These are phyloP conservation scores for Herpotrichia juniperi DNA, from an alignment of 2,329 filamentous ascomycete species.

Conservation along the genomic window DNA sequence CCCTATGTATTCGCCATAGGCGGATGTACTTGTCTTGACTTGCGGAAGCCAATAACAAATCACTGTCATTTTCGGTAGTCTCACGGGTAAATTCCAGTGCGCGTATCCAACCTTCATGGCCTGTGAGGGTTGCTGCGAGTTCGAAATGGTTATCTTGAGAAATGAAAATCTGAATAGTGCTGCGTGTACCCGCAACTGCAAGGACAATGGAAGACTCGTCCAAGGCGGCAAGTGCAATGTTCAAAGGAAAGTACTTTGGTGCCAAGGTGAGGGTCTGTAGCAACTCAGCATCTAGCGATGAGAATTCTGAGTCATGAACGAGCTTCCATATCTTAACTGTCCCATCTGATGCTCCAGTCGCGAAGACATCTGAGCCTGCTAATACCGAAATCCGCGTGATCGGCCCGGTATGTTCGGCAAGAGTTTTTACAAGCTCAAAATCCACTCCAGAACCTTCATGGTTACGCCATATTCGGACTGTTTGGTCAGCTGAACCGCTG, in stretches of 20 bases:
- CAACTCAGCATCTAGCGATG: conserved; percentile 29
- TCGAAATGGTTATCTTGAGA: conserved; percentile 65
- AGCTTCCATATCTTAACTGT: conserved; percentile 73
- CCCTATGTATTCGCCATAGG: conserved; percentile 83
- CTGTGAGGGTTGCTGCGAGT: conserved; percentile 77
- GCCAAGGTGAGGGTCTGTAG: conserved; percentile 68
- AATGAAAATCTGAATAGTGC: conserved; percentile 80
- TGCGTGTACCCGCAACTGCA: conserved; percentile 84
- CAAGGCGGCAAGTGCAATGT: conserved; percentile 71
- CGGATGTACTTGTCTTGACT: conserved; percentile 98
- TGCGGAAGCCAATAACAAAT: conserved; percentile 85
- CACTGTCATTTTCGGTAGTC: conserved; percentile 59
- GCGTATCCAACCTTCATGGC: conserved; percentile 94
- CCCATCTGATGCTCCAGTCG: conserved; percentile 68
- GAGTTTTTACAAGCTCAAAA: conserved; percentile 55
- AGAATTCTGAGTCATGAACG: conserved; percentile 37
- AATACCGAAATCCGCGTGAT: conserved; percentile 68
- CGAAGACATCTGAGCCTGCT: conserved; percentile 56
- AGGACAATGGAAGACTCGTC: conserved; percentile 67
- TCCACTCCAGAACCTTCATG: conserved; percentile 23
- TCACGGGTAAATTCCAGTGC: conserved; percentile 80
- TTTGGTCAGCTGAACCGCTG: conserved; percentile 82
- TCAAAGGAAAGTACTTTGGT: conserved; percentile 82
- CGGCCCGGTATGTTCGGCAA: conserved; percentile 72
- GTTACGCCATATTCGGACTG: conserved; percentile 67